Evolutionary conservation across 129 eudicot genomes (phyloP).

Genomic region (Chrysanthemum lavandulifolium): DNA sequence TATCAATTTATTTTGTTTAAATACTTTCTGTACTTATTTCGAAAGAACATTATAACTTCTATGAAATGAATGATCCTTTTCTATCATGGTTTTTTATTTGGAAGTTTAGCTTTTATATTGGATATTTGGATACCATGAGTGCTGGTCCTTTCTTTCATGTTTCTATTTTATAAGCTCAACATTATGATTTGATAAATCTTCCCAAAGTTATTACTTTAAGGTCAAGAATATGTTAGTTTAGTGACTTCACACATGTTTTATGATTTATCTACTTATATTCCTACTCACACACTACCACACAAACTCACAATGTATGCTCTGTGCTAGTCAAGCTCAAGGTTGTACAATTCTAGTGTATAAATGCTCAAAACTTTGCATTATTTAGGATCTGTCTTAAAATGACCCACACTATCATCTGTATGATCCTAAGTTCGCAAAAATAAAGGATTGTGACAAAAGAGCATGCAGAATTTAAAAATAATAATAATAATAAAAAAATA

Average conservation of each 20-base stretch:
- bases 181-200: background rate
- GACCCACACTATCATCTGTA: background rate
- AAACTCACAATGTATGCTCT: background rate
- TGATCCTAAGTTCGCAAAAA: background rate
- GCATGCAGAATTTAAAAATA: background rate
- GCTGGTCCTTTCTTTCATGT: no score
- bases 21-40: no score
- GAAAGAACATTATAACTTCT: no score
- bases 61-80: no score
- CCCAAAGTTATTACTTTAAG: slow-evolving; percentile 2
- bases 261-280: slow-evolving; percentile 3
- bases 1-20: no score
- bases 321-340: slow-evolving; percentile 2
- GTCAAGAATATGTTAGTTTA: slow-evolving; percentile 2
- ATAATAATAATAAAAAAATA: no score
- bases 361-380: no score
- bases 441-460: background rate
- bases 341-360: background rate
- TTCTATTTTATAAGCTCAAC: no score
- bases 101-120: no score
- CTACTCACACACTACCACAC: background rate
- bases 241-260: background rate
- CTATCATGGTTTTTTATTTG: no score
- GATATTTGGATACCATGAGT: no score
- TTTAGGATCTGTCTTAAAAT: background rate